Base-by-base conservation (phyloP, 2,329 filamentous ascomycete species). In the Polychaeton citri region DNA sequence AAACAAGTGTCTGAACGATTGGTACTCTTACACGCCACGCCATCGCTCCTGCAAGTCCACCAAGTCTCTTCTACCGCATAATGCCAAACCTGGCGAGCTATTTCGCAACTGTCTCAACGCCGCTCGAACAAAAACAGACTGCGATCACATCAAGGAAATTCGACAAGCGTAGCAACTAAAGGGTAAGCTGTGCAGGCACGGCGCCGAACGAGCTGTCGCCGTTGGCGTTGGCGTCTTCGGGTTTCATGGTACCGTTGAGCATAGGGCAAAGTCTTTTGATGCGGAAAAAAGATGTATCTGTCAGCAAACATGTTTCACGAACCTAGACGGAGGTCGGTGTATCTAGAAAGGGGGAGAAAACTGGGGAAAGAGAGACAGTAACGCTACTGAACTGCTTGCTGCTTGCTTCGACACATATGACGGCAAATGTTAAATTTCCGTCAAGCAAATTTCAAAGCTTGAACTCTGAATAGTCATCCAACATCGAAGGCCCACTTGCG, bases 251-350 rank as follows among this genome's bases (percentile, higher is more conserved):
- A 35, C 85, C 84, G 55, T 92, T 92, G 43, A 92, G 77, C 57
- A 90, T 68, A 33, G 84, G 84, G 57, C 84, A 92, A 51, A 87
- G 72, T 58, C 79, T 85, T 69, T 54, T 38, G 38, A n/a, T n/a
- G n/a, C n/a, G n/a, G n/a, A n/a, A 38, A 38, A 41, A 40, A 37
- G 48, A 44, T 37, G 38, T 35, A 31, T 39, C 26, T 38, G 47
- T 38, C 15, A 38, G 13, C 30, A 16, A 32, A 17, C 4, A 32
- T 17, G 12, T 3, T 6, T 19, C 18, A 9, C 18, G n/a, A n/a
- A n/a, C n/a, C n/a, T n/a, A n/a, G n/a, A n/a, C n/a, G n/a, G n/a
- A n/a, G n/a, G n/a, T n/a, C n/a, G n/a, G n/a, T n/a, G n/a, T n/a
- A n/a, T n/a, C n/a, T n/a, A n/a, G n/a, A n/a, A n/a, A n/a, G 32